phyloP scores from a whole-genome alignment of 1,139 yeast genomes.

The Debaryomycetaceae sp. region DNA sequence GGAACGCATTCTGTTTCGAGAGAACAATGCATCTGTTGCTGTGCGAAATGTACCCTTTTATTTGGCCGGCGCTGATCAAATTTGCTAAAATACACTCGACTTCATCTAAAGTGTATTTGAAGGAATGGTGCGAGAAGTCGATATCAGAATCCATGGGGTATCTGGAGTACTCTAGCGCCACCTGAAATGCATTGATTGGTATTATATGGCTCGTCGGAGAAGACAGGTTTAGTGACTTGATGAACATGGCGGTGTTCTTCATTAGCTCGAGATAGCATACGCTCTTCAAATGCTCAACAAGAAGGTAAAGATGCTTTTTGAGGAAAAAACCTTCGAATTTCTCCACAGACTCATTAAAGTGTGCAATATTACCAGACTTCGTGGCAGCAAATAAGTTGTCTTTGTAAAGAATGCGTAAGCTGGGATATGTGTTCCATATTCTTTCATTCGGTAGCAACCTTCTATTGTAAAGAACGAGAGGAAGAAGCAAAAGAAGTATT shows the following conservation, averaged over 20 bases:
- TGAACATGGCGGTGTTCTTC: conserved; percentile 41
- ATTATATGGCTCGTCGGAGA: conserved; percentile 32
- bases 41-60: conserved; percentile 85
- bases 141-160: conserved; percentile 11
- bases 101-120: conserved; percentile 37
- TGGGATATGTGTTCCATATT: conserved; percentile 46
- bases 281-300: conserved; percentile 52
- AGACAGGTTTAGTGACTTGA: conserved; percentile 29
- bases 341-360: conserved; percentile 44
- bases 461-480: conserved; percentile 46
- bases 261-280: conserved; percentile 53
- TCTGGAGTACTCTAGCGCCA: conserved; percentile 42
- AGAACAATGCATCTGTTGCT: conserved; percentile 70
- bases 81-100: conserved; percentile 73
- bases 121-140: conserved; percentile 7
- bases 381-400: conserved; percentile 48
- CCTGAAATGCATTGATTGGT: conserved; percentile 43
- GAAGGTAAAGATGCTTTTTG: conserved; percentile 58
- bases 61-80: conserved; percentile 55
- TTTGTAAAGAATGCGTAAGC: conserved; percentile 41
- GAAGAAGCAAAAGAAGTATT: conserved; percentile 51
- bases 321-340: conserved; percentile 51
- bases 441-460: conserved; percentile 36
- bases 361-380: conserved; percentile 50
- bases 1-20: conserved; percentile 75